phyloP scores from a whole-genome alignment of 768 basidiomycete species.

The Exidia glandulosa region DNA sequence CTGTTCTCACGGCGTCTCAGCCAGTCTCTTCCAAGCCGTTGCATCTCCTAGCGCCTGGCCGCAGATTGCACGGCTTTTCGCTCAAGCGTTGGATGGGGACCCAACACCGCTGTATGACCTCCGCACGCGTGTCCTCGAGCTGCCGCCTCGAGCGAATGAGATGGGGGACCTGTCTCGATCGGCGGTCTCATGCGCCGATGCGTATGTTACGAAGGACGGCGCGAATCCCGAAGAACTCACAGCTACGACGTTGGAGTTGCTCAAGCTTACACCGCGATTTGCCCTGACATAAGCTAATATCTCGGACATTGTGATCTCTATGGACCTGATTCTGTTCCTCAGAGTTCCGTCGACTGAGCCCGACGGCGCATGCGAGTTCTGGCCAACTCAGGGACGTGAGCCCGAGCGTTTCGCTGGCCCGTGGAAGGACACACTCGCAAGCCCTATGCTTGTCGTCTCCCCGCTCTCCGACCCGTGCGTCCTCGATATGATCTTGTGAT shows the following conservation, averaged over 20 bases:
- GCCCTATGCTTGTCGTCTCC: neutral
- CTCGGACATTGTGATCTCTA: neutral
- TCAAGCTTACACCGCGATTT: neutral
- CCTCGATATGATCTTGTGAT: neutral
- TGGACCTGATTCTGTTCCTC: neutral
- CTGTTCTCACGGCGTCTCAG: neutral
- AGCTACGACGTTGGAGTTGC: neutral
- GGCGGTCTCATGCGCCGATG: neutral
- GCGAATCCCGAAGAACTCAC: neutral
- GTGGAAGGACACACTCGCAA: neutral
- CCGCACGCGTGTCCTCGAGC: neutral
- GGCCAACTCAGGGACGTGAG: neutral
- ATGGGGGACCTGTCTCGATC: neutral
- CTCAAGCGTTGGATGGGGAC: neutral
- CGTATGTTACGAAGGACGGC: neutral
- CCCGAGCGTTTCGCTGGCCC: constrained; percentile 2
- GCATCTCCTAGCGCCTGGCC: neutral
- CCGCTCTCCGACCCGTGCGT: neutral
- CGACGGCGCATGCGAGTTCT: neutral
- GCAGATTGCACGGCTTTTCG: neutral
- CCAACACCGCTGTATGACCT: neutral
- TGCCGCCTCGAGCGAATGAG: neutral
- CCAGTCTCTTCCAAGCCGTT: neutral
- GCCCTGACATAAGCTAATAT: neutral
- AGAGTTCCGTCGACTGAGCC: neutral